These are phyloP conservation scores for Penicillium sp. DNA, from an alignment of 2,329 filamentous ascomycete species.

Conservation along the genomic window DNA sequence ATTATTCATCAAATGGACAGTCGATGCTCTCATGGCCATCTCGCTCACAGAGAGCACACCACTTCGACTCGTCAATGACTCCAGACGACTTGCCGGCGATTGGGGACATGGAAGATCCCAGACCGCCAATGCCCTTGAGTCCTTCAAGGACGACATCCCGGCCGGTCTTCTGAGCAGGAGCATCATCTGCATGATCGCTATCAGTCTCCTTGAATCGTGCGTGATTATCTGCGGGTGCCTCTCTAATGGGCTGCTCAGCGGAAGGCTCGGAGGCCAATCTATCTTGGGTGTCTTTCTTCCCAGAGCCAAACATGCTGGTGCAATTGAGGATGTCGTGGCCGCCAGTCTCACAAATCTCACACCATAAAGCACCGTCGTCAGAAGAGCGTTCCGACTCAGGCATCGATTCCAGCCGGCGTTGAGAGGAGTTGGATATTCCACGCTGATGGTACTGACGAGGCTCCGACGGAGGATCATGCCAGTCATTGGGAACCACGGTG, in stretches of 20 bases:
- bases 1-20: conserved; percentile 78
- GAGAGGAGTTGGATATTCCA: conserved; percentile 26
- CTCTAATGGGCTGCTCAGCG: conserved; percentile 9
- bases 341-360: conserved; percentile 88
- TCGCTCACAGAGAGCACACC: conserved; percentile 94
- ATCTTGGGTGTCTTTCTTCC: conserved; percentile 19
- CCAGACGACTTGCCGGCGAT: conserved; percentile 75
- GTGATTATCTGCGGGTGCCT: conserved; percentile 17
- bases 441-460: conserved; percentile 24
- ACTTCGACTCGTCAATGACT: conserved; percentile 76
- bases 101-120: conserved; percentile 51
- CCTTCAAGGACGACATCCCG: conserved; percentile 42
- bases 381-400: conserved; percentile 51
- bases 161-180: conserved; percentile 37
- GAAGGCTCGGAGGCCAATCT: conserved; percentile 1
- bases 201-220: conserved; percentile 6
- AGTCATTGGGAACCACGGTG: conserved; percentile 42
- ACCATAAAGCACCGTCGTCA: conserved; percentile 75
- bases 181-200: conserved; percentile 13
- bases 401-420: conserved; percentile 37
- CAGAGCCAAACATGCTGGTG: conserved; percentile 72
- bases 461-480: conserved; percentile 34
- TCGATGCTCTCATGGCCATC: conserved; percentile 96
- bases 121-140: conserved; percentile 38
- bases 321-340: conserved; percentile 94